These are phyloP conservation scores for Mycosphaerelloides madeirae DNA, from an alignment of 2,329 filamentous ascomycete genomes.

Conservation along the genomic window DNA sequence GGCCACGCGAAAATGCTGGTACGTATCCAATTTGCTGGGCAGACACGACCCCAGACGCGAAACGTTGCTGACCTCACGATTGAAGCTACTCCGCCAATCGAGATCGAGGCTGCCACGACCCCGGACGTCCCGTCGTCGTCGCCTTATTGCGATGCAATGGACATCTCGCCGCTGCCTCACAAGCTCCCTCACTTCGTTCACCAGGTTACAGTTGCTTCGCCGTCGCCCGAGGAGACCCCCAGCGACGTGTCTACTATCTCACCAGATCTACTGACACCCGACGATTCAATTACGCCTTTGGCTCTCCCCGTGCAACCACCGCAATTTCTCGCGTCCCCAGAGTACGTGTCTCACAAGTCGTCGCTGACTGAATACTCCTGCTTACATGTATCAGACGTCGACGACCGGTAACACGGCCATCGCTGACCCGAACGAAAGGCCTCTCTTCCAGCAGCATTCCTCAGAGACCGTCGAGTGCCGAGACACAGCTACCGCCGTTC, in stretches of 20 bases:
- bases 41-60: conserved; percentile 29
- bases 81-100: conserved; percentile 40
- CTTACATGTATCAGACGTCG: conserved; percentile 27
- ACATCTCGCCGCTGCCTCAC: conserved; percentile 88
- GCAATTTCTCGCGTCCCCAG: conserved; percentile 24
- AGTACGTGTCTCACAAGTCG: conserved; percentile 24
- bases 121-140: conserved; percentile 77
- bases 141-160: conserved; percentile 77
- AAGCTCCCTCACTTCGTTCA: conserved; percentile 61
- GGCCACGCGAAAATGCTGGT: conserved; percentile 36
- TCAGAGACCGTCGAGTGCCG: conserved; percentile 53
- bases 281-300: conserved; percentile 19
- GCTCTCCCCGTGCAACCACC: conserved; percentile 15
- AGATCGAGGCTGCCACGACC: conserved; percentile 70
- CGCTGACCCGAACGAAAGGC: conserved; percentile 68
- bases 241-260: conserved; percentile 38
- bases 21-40: conserved; percentile 21
- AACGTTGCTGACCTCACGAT: conserved; percentile 14
- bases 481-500: conserved; percentile 67
- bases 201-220: conserved; percentile 65
- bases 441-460: conserved; percentile 64
- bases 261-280: conserved; percentile 29
- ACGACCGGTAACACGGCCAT: conserved; percentile 58
- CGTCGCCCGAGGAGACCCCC: conserved; percentile 57
- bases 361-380: conserved; percentile 1